Evolutionary conservation across 495 filamentous ascomycete species (phyloP), one percentile per base, ranked within the genome.

Genomic region (Aspergillus cristatus): DNA sequence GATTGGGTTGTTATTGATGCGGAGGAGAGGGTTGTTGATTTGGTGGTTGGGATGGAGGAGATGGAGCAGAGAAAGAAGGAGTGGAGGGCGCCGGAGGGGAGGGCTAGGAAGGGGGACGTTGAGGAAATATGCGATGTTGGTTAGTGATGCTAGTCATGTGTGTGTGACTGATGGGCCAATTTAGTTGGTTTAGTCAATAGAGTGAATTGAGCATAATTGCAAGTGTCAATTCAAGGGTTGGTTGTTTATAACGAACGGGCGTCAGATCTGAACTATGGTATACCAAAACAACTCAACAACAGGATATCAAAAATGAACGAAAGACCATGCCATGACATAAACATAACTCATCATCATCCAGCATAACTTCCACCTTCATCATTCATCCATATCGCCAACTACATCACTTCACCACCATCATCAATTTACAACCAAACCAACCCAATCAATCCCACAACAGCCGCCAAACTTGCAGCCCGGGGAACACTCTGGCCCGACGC

Each of bases 41-140:
- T 75, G 14, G 38, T 65, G 30, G 54, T 73, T 7, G 49, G 50
- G 0, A 58, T 65, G 38, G 45, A 53, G 13, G 83, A 87, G 58
- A 58, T 94, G 46, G 72, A 55, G 16, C 57, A 63, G 54, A 61
- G 86, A 45, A 71, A 70, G 58, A 71, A 74, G 53, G 72, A 73
- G 41, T 60, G 87, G 56, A 48, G 51, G 18, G 47, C 46, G 37
- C 40, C 3, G 51, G 41, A 4, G 49, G 51, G 10, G 50, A 57
- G 42, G 28, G 46, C 37, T 5, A 79, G 78, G 46, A 71, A 86
- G 22, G n/a, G 87, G 87, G n/a, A 79, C 76, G 26, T 54, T 94
- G 52, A 84, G 81, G 6, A 94, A 94, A 68, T 94, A 94, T 67
- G 83, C 79, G 39, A 48, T 18, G 5, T 14, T 32, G 12, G 28